Evolutionary conservation across 352 stramenopile species (phyloP), one percentile per base, ranked within the genome.

Genomic region (Phytophthora idaei): DNA sequence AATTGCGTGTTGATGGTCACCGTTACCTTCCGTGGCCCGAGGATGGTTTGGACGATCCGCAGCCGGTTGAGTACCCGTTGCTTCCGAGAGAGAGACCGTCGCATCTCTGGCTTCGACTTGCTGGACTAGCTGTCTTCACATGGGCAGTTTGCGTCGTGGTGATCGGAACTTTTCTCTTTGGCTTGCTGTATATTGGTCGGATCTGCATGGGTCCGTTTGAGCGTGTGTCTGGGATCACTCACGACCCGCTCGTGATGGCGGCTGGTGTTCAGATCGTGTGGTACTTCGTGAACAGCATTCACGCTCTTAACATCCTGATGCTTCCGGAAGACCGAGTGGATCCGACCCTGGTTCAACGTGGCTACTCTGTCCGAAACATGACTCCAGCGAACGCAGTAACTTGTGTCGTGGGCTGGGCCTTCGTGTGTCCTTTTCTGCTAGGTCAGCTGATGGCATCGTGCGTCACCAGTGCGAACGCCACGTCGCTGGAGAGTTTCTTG

Each of bases 21-120:
- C 78, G 87, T 10, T 96, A 95, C 46, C 66, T 95, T 27, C 87
- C 87, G 31, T 95, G 89, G 89, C 87, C 87, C 8, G 87, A 95
- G 73, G 85, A 96, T 57, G 87, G 86, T 15, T 55, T 95, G 11
- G 82, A 94, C 4, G 84, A 94, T 48, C 65, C 71, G 0, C 76
- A 85, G 42, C 74, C 81, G 12, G 74, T 88, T 45, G 85, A 94
- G 62, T 95, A 94, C 54, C 77, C 85, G 15, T 55, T 95, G 37
- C 74, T 96, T 3, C 75, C 75, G 15, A 80, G 88, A 32, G 59
- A 70, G 9, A 78, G 46, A 9, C 87, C 88, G 12, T 74, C 79
- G 5, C 72, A 92, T 44, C 62, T 96, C 1, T 66, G 76, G 21
- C 48, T 74, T 55, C 87, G 89, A 17, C 61, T 95, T 9, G 68